These are phyloP conservation scores for Aspergillus sp. DNA, from an alignment of 2,329 filamentous ascomycete genomes.

Conservation along the genomic window DNA sequence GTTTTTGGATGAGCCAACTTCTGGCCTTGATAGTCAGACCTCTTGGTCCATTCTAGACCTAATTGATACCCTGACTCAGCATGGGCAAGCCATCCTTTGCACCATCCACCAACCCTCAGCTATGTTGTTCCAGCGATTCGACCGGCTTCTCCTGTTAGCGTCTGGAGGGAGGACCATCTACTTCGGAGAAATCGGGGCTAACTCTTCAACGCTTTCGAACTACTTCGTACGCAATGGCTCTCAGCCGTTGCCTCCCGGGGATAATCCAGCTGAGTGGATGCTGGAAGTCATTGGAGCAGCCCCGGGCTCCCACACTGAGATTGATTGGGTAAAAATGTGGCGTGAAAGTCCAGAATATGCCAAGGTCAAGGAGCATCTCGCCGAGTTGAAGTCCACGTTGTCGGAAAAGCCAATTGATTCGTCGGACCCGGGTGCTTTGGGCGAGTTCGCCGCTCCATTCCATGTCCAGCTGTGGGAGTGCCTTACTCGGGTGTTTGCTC, in stretches of 20 bases:
- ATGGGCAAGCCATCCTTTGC: constrained; percentile 90
- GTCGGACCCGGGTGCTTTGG: constrained; percentile 53
- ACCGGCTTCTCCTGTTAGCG: constrained; percentile 63
- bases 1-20: constrained; percentile 93
- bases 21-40: constrained; percentile 87
- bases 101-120: constrained; percentile 97
- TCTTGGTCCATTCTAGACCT: constrained; percentile 90
- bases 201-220: constrained; percentile 7
- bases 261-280: constrained; percentile 18
- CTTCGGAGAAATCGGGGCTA: constrained; percentile 14
- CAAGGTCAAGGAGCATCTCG: constrained; percentile 53
- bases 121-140: constrained; percentile 87
- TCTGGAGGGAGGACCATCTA: constrained; percentile 14
- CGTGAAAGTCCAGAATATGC: constrained; percentile 54
- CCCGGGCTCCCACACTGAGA: constrained; percentile 56
- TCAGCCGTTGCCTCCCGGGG: constrained; percentile 1
- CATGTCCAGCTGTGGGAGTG: constrained; percentile 65
- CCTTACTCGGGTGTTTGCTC: constrained; percentile 74
- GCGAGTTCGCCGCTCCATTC: constrained; percentile 81
- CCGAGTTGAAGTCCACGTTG: constrained; percentile 48
- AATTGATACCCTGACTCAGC: constrained; percentile 83
- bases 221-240: constrained; percentile 17
- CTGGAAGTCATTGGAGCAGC: constrained; percentile 35
- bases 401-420: constrained; percentile 40
- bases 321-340: constrained; percentile 57